Evolutionary conservation across 2,329 filamentous ascomycete species (phyloP).

Genomic region (Niveomyces coronatus): DNA sequence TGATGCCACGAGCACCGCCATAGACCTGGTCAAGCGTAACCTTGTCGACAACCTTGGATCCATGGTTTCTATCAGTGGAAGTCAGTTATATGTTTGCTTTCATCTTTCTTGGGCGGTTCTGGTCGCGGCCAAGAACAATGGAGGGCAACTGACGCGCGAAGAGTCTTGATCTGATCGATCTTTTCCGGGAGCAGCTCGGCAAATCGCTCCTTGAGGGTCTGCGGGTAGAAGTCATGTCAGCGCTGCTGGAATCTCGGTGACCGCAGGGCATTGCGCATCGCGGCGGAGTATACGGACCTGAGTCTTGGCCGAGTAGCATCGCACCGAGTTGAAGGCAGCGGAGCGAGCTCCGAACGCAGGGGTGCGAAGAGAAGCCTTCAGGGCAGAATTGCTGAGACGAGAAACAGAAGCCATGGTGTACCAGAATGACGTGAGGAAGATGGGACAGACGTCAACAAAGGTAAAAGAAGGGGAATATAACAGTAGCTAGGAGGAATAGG

Average conservation of each 20-base stretch:
- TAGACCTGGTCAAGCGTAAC: conserved; percentile 99
- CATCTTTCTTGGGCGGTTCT: conserved; percentile 1
- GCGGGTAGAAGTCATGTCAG: conserved; percentile 10
- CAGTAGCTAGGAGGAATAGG: conserved; percentile 16
- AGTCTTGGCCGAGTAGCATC: conserved; percentile 89
- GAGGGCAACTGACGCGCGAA: conserved; percentile 66
- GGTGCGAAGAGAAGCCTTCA: conserved; percentile 64
- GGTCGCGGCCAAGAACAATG: conserved; percentile 8
- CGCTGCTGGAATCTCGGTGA: neutral
- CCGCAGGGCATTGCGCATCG: neutral
- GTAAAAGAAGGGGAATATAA: conserved; percentile 17
- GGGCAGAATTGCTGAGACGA: conserved; percentile 69
- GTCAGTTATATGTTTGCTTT: conserved; percentile 8
- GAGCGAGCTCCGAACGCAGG: conserved; percentile 58
- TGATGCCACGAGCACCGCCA: conserved; percentile 97
- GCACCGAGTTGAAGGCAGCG: conserved; percentile 69
- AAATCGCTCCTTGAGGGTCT: conserved; percentile 98
- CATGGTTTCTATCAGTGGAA: conserved; percentile 60
- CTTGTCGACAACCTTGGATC: conserved; percentile 91
- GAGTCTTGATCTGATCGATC: conserved; percentile 98
- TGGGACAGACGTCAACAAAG: conserved; percentile 18
- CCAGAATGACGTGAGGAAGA: conserved; percentile 11
- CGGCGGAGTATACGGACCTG: conserved; percentile 47
- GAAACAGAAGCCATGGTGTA: conserved; percentile 71
- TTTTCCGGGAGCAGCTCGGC: conserved; percentile 91